Evolutionary conservation across 139 green algal species (phyloP).

Genomic region (Tetradesmus obliquus): DNA sequence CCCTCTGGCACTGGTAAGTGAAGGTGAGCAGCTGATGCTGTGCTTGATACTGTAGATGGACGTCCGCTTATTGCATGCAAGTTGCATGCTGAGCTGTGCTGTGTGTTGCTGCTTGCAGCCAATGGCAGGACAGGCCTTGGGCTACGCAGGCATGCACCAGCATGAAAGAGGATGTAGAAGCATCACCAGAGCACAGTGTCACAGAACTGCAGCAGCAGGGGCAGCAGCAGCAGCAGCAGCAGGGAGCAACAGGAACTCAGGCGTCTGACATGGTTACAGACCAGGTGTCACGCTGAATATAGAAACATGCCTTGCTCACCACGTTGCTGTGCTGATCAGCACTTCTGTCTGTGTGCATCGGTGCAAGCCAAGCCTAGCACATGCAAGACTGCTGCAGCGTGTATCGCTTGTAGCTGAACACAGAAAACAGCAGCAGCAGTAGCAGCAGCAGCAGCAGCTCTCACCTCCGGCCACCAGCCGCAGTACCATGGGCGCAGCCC

Average conservation of each 20-base stretch:
- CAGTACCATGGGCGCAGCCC: constrained; percentile 47
- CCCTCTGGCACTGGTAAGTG: no score
- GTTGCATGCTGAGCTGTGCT: not conserved
- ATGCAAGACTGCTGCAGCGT: no score
- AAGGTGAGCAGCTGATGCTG: no score
- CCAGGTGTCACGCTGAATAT: no score
- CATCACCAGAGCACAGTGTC: constrained; percentile 28
- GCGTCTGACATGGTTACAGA: not conserved
- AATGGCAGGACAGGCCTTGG: not conserved
- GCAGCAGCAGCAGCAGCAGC: not conserved
- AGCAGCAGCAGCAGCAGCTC: not conserved
- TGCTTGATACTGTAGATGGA: not conserved
- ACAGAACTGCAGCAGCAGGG: constrained; percentile 16
- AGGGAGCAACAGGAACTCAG: not conserved
- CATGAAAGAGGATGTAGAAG: not conserved
- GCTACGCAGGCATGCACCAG: no score
- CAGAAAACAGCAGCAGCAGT: not conserved
- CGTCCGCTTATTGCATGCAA: not conserved
- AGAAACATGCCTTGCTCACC: no score
- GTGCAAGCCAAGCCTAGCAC: no score
- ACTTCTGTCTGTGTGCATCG: no score
- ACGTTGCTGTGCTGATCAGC: no score
- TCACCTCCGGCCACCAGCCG: constrained; percentile 34
- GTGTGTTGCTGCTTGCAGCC: not conserved
- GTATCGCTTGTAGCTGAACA: not conserved